A percentile compares a stretch with the other conserved stretches of the same genome.
Conservation (phyloP, 805 yeast genomes). For the Barnettozyma salicaria region DNA sequence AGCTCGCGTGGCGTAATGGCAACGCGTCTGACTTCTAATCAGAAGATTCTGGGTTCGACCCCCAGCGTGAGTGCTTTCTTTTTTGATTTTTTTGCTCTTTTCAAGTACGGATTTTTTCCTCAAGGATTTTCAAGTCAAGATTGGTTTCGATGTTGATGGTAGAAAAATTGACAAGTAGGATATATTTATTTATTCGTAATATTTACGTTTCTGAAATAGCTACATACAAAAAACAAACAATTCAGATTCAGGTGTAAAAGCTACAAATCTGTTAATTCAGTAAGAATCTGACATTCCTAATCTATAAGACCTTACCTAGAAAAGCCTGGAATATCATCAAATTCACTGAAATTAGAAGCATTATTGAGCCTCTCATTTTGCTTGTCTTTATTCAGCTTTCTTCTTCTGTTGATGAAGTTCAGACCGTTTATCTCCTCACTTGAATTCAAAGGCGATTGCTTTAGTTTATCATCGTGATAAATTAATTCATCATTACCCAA, state of each 20-base stretch:
- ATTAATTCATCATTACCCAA: constrained; percentile 71
- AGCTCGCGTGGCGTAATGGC: constrained; percentile 18
- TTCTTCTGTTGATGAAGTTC: constrained; percentile 44
- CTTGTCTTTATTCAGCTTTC: constrained; percentile 24
- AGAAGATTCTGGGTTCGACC: constrained; percentile 47
- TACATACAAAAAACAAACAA: too few species aligned
- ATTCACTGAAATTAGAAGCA: constrained; percentile 21
- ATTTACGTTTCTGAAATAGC: too few species aligned
- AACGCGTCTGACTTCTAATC: constrained; percentile 29
- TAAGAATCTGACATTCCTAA: background rate
- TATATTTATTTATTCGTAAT: too few species aligned
- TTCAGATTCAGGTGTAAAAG: background rate
- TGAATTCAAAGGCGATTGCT: constrained; percentile 10
- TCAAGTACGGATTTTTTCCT: too few species aligned
- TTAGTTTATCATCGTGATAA: constrained; percentile 47
- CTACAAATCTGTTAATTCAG: background rate
- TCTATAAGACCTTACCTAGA: constrained; percentile 18
- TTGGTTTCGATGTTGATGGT: background rate
- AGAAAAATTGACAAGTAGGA: background rate
- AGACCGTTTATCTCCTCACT: constrained; percentile 41
- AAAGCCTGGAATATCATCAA: constrained; percentile 20
- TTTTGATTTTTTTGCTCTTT: constrained; percentile 6
- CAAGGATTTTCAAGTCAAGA: background rate
- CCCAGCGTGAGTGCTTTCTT: constrained; percentile 39
- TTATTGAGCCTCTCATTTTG: constrained; percentile 2